Evolutionary conservation across 2,329 filamentous ascomycete species (phyloP).

Genomic region (Fonsecaea nubica): DNA sequence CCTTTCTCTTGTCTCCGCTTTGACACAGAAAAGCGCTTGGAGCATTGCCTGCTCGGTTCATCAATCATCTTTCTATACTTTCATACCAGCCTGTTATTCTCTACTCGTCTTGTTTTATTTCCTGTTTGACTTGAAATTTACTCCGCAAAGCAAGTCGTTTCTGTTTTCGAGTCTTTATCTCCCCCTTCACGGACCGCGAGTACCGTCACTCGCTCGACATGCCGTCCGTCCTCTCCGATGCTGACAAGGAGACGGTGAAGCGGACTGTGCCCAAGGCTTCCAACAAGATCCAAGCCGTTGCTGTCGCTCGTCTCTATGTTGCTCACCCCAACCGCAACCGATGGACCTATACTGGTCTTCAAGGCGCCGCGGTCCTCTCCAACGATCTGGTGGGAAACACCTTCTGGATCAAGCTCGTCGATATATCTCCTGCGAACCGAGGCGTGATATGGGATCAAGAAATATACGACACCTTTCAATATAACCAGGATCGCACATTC

Average conservation of each 20-base stretch:
- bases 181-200: neutral
- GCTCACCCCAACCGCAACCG: conserved; percentile 81
- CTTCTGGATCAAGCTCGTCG: conserved; percentile 96
- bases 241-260: conserved; percentile 96
- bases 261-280: conserved; percentile 88
- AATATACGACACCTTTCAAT: conserved; percentile 91
- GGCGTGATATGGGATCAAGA: conserved; percentile 98
- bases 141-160: neutral
- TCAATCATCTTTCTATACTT: neutral
- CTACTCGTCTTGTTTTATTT: neutral
- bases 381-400: conserved; percentile 95
- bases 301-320: conserved; percentile 90
- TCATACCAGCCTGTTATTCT: conserved; percentile 1
- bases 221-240: conserved; percentile 78
- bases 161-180: neutral
- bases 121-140: neutral
- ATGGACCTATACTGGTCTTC: conserved; percentile 95
- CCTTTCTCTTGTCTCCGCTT: conserved; percentile 4
- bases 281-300: conserved; percentile 97
- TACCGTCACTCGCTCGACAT: conserved; percentile 43
- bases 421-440: conserved; percentile 80
- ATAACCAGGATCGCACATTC: conserved; percentile 96
- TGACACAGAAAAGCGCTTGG: neutral
- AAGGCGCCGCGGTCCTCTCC: conserved; percentile 87
- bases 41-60: conserved; percentile 4